These are phyloP conservation scores for Microdochium trichocladiopsis DNA, from an alignment of 2,329 filamentous ascomycete species.

Conservation along the genomic window DNA sequence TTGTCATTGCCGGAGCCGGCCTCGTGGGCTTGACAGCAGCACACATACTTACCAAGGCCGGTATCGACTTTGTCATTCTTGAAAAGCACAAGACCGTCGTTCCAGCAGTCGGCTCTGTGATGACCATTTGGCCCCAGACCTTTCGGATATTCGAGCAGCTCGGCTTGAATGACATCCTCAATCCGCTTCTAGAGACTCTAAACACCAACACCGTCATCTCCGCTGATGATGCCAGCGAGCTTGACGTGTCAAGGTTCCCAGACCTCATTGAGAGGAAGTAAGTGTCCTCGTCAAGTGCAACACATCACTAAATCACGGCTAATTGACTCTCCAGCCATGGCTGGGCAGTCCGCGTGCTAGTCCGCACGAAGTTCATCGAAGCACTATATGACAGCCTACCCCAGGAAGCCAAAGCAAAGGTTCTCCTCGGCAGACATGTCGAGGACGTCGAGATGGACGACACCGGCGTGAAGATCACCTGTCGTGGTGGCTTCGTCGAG, in stretches of 20 bases:
- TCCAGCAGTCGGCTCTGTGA: not conserved
- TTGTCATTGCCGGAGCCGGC: slow-evolving; percentile 20
- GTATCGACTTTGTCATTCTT: slow-evolving; percentile 30
- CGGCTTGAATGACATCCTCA: not conserved
- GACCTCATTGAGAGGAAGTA: not conserved
- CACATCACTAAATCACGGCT: no score
- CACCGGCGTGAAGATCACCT: not conserved
- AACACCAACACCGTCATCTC: not conserved
- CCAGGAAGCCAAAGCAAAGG: not conserved
- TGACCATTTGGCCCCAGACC: slow-evolving; percentile 2
- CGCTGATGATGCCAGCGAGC: not conserved
- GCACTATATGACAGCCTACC: not conserved
- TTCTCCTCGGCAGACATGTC: not conserved
- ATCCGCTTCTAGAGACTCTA: not conserved
- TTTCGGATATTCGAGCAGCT: not conserved
- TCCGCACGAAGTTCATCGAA: not conserved
- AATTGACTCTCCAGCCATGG: no score
- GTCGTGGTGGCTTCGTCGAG: not conserved
- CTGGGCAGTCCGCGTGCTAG: not conserved
- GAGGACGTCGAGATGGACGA: not conserved
- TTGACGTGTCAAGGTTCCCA: not conserved
- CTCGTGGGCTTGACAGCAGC: slow-evolving; percentile 19
- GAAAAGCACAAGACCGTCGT: slow-evolving; percentile 13
- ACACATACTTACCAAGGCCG: slow-evolving; percentile 18
- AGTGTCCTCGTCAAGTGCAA: not conserved